A percentile compares a stretch with the other conserved stretches of the same genome.
These are phyloP conservation scores for Cornus florida DNA, from an alignment of 148 eudicot species.

Conservation along the genomic window DNA sequence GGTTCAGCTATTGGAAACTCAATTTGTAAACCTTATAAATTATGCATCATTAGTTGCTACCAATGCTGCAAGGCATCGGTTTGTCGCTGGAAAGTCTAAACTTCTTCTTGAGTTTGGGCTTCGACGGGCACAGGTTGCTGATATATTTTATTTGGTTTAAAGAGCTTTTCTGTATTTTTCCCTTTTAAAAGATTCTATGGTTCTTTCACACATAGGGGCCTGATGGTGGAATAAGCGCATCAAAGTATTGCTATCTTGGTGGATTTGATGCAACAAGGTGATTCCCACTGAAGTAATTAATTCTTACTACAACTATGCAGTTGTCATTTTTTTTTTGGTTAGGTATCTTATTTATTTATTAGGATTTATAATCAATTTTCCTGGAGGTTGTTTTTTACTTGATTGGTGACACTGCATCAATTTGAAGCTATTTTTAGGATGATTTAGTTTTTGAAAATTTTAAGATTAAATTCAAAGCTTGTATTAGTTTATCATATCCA, in stretches of 20 bases:
- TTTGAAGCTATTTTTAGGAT: neutral
- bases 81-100: slow-evolving; percentile 90
- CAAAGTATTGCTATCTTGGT: slow-evolving; percentile 89
- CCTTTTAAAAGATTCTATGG: neutral
- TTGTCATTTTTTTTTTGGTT: neutral
- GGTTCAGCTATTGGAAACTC: slow-evolving; percentile 91
- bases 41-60: slow-evolving; percentile 93
- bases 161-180: neutral
- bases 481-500: neutral
- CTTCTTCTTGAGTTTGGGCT: slow-evolving; percentile 92
- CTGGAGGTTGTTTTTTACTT: neutral
- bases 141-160: slow-evolving; percentile 11
- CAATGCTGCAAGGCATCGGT: slow-evolving; percentile 97
- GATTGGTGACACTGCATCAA: neutral
- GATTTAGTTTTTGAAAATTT: neutral
- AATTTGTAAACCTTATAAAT: slow-evolving; percentile 88
- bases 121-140: slow-evolving; percentile 84
- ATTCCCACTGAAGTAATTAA: slow-evolving; percentile 1
- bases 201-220: slow-evolving; percentile 60
- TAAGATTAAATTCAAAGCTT: neutral
- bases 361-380: neutral
- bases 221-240: slow-evolving; percentile 93
- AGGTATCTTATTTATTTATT: neutral
- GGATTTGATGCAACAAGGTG: slow-evolving; percentile 99
- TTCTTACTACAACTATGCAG: neutral